These are phyloP conservation scores for Claviceps sp. DNA, from an alignment of 2,329 filamentous ascomycete species.

Conservation along the genomic window DNA sequence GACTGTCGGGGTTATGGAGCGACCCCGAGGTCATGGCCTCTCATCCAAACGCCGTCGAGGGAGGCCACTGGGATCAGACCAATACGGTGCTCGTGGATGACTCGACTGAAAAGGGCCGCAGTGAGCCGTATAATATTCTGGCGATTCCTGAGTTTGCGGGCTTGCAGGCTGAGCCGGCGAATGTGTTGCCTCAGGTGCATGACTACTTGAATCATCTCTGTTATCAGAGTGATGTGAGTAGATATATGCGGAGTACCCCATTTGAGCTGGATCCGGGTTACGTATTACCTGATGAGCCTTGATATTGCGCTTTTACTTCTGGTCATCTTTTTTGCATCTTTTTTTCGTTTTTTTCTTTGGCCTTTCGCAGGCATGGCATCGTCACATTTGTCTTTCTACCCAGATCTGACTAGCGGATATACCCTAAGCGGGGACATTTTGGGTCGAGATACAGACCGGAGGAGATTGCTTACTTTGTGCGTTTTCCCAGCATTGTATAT, in stretches of 20 bases:
- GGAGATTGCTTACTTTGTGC: no score
- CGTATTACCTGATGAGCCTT: slow-evolving; percentile 2
- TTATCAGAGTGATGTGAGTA: slow-evolving; percentile 46
- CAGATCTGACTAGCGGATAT: no score
- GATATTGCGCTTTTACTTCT: not conserved
- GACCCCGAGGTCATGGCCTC: slow-evolving; percentile 28
- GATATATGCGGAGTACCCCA: slow-evolving; percentile 39
- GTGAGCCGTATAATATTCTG: slow-evolving; percentile 74
- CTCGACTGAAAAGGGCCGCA: slow-evolving; percentile 62
- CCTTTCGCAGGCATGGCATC: no score
- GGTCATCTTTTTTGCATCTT: not conserved
- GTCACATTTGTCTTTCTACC: no score
- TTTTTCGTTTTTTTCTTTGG: not conserved
- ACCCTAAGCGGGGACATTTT: no score
- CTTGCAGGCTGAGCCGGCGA: slow-evolving; percentile 22
- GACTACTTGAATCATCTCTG: slow-evolving; percentile 46
- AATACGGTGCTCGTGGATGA: slow-evolving; percentile 92
- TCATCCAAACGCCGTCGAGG: slow-evolving; percentile 28
- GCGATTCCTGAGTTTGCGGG: slow-evolving; percentile 65
- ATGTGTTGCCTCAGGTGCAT: slow-evolving; percentile 44
- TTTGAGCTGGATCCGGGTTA: slow-evolving; percentile 29
- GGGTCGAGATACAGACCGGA: no score
- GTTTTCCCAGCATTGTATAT: no score
- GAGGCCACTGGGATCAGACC: slow-evolving; percentile 55
- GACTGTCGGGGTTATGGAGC: slow-evolving; percentile 60